Conservation (phyloP, 768 basidiomycete species). For the Leccinum rimulosum region DNA sequence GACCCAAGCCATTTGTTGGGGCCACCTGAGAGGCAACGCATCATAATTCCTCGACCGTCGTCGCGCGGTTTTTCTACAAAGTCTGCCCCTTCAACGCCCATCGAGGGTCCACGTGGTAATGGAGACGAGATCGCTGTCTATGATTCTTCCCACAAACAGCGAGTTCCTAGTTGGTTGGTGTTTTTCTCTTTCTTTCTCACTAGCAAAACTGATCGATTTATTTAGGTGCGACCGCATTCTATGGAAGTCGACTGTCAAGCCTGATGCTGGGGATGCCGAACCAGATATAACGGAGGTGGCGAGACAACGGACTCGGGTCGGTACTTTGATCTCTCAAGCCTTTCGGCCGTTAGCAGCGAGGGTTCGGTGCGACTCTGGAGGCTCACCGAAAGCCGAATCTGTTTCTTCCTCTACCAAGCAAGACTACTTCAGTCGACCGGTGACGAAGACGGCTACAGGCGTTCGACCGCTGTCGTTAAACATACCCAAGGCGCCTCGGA, state of each 20-base stretch:
- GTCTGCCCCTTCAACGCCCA: conserved; percentile 28
- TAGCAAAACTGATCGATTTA: conserved; percentile 3
- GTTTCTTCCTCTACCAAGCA: conserved; percentile 14
- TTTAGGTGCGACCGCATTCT: conserved; percentile 81
- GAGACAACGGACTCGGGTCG: conserved; percentile 46
- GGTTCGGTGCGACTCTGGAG: conserved; percentile 36
- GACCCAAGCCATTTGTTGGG: conserved; percentile 16
- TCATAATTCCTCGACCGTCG: conserved; percentile 24
- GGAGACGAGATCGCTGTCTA: conserved; percentile 64
- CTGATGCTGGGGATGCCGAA: conserved; percentile 41
- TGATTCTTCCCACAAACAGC: conserved; percentile 76
- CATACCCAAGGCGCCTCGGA: conserved; percentile 20
- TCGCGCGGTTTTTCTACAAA: conserved; percentile 31
- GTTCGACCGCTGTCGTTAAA: conserved; percentile 21
- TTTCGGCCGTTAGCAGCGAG: conserved; percentile 47
- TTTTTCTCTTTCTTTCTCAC: not conserved
- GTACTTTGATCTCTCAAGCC: conserved; percentile 53
- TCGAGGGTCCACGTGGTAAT: conserved; percentile 37
- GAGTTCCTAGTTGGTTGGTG: conserved; percentile 80
- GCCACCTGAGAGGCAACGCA: conserved; percentile 18
- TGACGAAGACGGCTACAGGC: conserved; percentile 10
- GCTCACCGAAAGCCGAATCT: conserved; percentile 30
- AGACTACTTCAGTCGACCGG: conserved; percentile 21
- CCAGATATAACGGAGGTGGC: conserved; percentile 32
- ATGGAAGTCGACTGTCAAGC: conserved; percentile 70